Base-by-base conservation (phyloP, 225 moss, liverwort and hornwort genomes). In the Asterella californica region DNA sequence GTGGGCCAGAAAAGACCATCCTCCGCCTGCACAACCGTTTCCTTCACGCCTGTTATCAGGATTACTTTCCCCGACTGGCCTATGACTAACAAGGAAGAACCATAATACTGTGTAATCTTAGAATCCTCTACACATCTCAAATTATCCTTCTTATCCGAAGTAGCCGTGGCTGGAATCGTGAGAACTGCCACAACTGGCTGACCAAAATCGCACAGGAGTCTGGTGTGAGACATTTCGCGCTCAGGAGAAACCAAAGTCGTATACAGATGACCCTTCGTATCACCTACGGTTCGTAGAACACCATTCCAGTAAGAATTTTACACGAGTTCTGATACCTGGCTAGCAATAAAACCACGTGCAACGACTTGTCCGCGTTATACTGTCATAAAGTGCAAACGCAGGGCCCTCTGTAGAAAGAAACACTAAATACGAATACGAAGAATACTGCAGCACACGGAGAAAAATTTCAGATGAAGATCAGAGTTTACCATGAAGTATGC, bases 161-260 rank as follows among this genome's bases (percentile, higher is more conserved):
- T 36, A 17, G n/a, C 30, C 50, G 72, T 46, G 75, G 79, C 49
- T 34, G 71, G 72, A 82, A 88, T 54, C 63, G 85, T 74, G 63
- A 94, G 80, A 61, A 91, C 77, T 70, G 88, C 79, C 79, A 89
- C 83, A 32, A 94, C 73, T 61, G 92, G 92, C 81, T 94, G 90
- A 49, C 83, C 82, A 63, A 94, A 81, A 72, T 94, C 85, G 83
- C 85, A 90, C 24, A 92, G 83, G 65, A 84, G 60, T 73, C 55
- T 81, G 69, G 57, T 73, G 47, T 42, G 71, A 74, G 73, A 84
- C 72, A 60, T 27, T 68, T 60, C 54, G 59, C 82, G 78, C 81
- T 76, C 68, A 37, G 81, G 76, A 62, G 53, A 61, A 62, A 80
- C 48, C 54, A 81, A 66, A 32, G 75, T 60, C 54, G 80, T 82